These are phyloP conservation scores for Thalassiosira exigua DNA, from an alignment of 352 stramenopile genomes.

Conservation along the genomic window DNA sequence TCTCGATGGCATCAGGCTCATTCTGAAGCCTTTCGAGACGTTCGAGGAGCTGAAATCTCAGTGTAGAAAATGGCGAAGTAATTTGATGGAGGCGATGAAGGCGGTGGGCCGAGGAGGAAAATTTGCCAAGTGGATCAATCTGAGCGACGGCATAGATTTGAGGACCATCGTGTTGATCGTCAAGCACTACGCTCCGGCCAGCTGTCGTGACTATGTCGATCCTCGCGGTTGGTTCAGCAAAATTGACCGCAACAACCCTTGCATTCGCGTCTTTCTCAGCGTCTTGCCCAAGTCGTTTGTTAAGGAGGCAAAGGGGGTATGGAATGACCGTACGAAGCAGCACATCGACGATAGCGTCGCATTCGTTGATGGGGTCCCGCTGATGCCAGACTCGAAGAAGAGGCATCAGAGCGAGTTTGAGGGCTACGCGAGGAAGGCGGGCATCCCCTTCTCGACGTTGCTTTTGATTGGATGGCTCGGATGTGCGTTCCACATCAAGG, in stretches of 20 bases:
- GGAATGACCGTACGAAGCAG: neutral
- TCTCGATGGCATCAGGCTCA: too few relatives aligned
- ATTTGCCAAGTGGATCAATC: too few relatives aligned
- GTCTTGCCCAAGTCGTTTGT: neutral
- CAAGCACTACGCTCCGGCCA: conserved; percentile 12
- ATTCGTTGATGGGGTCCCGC: neutral
- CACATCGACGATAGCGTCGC: neutral
- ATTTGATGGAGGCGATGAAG: too few relatives aligned
- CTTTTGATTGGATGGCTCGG: neutral
- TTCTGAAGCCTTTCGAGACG: too few relatives aligned
- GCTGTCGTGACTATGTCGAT: conserved; percentile 5
- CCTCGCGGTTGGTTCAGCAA: neutral
- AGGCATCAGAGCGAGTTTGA: neutral
- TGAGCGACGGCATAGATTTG: conserved; percentile 1
- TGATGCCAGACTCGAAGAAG: neutral
- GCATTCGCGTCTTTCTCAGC: neutral
- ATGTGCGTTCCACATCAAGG: neutral
- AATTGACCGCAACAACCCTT: conserved; percentile 6
- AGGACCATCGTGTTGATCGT: neutral
- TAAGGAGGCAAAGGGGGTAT: neutral
- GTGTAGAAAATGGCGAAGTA: too few relatives aligned
- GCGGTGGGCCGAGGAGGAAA: too few relatives aligned
- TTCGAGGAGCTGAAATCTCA: too few relatives aligned
- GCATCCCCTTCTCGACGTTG: neutral
- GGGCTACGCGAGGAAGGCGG: neutral